Evolutionary conservation across 495 filamentous ascomycete genomes (phyloP).

Genomic region (Aspergillus homomorphus): DNA sequence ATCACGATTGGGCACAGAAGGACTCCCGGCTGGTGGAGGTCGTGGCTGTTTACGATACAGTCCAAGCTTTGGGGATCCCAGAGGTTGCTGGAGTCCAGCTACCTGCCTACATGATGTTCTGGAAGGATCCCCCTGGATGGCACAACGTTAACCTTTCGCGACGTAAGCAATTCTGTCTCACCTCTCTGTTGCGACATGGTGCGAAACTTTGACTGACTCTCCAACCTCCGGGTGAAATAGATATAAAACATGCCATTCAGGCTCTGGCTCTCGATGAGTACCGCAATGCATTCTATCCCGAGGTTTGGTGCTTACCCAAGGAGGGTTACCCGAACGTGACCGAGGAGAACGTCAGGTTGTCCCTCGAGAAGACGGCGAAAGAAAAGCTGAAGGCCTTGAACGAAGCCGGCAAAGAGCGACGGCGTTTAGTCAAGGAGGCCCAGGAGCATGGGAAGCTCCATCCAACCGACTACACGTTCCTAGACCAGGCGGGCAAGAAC

Average conservation of each 20-base stretch:
- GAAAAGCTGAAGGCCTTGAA: background rate
- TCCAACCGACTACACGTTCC: background rate
- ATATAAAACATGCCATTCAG: background rate
- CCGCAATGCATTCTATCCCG: background rate
- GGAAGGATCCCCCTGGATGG: background rate
- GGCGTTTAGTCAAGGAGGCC: background rate
- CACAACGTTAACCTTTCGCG: background rate
- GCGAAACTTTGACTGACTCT: no score
- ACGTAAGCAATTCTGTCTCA: no score
- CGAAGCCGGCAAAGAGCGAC: background rate
- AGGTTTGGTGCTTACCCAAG: background rate
- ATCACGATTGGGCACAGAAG: background rate
- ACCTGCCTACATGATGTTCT: background rate
- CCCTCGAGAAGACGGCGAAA: background rate
- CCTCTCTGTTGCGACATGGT: no score
- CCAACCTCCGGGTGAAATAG: no score
- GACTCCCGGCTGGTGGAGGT: background rate
- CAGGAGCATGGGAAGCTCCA: background rate
- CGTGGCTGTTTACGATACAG: background rate
- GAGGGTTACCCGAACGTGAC: background rate
- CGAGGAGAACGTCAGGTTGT: background rate
- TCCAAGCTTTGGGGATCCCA: background rate
- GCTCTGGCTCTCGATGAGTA: background rate
- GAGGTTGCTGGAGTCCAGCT: background rate
- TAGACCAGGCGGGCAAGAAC: background rate